Percentiles rank a stretch among this genome's conserved stretches.
Evolutionary conservation across 2,329 filamentous ascomycete species (phyloP).

Genomic region (Colletotrichum tanaceti): DNA sequence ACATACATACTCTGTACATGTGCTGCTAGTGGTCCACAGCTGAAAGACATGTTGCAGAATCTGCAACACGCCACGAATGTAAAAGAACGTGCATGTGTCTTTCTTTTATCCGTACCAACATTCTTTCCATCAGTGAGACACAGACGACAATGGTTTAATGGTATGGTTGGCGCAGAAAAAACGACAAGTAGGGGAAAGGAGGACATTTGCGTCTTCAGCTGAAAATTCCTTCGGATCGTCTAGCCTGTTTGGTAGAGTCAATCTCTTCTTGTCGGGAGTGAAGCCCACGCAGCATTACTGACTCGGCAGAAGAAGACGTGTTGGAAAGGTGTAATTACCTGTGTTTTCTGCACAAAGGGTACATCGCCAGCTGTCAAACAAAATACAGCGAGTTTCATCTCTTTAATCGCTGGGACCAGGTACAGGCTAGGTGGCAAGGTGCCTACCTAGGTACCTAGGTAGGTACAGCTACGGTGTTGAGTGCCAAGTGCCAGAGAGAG

Average conservation of each 20-base stretch:
- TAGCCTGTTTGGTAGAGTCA: slow-evolving; percentile 11
- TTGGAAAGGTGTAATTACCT: not conserved
- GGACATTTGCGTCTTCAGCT: slow-evolving; percentile 10
- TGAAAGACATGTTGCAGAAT: slow-evolving; percentile 39
- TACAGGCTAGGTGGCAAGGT: too few relatives aligned
- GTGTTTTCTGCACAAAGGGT: not conserved
- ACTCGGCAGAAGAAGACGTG: not conserved
- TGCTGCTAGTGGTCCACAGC: slow-evolving; percentile 27
- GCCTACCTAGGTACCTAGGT: too few relatives aligned
- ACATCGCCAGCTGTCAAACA: slow-evolving; percentile 5
- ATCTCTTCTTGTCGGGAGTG: slow-evolving; percentile 6
- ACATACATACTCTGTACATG: not conserved
- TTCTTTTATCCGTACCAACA: slow-evolving; percentile 13
- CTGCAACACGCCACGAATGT: slow-evolving; percentile 36
- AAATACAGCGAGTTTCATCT: slow-evolving; percentile 26
- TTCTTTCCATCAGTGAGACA: slow-evolving; percentile 15
- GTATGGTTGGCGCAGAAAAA: slow-evolving; percentile 3
- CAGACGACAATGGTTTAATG: slow-evolving; percentile 2
- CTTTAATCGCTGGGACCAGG: not conserved
- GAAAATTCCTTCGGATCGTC: slow-evolving; percentile 20
- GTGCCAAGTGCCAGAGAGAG: too few relatives aligned
- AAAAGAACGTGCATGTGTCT: slow-evolving; percentile 29
- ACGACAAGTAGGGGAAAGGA: too few relatives aligned
- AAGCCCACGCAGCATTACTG: not conserved
- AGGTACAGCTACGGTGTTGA: too few relatives aligned